phyloP scores from a whole-genome alignment of 148 eudicot genomes.

The Rhododendron molle region DNA sequence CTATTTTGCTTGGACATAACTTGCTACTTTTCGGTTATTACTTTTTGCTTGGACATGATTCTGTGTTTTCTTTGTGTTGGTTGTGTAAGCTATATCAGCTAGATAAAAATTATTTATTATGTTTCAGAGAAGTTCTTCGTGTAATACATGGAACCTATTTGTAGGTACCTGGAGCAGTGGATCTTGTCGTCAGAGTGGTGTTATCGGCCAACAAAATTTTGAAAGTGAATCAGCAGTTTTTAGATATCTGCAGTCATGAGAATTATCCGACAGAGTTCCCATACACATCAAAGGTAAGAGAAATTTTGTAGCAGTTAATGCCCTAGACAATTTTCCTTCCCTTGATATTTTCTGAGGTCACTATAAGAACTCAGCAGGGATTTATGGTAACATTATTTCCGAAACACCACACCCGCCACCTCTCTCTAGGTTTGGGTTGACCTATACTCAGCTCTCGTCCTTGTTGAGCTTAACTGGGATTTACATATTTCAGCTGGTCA shows the following conservation, averaged over 20 bases:
- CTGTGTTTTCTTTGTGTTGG: neutral
- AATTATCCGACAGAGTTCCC: slow-evolving; percentile 72
- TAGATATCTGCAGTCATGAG: slow-evolving; percentile 59
- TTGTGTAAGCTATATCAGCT: neutral
- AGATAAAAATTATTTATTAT: neutral
- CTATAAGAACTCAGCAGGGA: neutral
- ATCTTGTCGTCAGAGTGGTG: slow-evolving; percentile 76
- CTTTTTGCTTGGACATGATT: neutral
- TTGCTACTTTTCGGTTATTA: neutral
- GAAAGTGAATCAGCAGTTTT: slow-evolving; percentile 78
- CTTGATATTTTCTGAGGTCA: neutral
- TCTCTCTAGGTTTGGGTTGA: neutral
- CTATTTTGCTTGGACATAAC: neutral
- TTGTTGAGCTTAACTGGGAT: neutral
- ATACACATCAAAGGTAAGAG: slow-evolving; percentile 75
- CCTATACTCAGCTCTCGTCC: neutral
- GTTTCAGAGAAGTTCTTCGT: neutral
- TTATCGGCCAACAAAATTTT: slow-evolving; percentile 61
- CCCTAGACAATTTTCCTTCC: neutral
- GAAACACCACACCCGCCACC: neutral
- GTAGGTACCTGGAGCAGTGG: slow-evolving; percentile 66
- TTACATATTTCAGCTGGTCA: neutral
- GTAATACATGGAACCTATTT: slow-evolving; percentile 4
- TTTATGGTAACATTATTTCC: neutral
- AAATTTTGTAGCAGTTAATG: neutral